Evolutionary conservation across 208 protist genomes (phyloP), one percentile per base, ranked within the genome.

Genomic region (Crithidia expoeki): DNA sequence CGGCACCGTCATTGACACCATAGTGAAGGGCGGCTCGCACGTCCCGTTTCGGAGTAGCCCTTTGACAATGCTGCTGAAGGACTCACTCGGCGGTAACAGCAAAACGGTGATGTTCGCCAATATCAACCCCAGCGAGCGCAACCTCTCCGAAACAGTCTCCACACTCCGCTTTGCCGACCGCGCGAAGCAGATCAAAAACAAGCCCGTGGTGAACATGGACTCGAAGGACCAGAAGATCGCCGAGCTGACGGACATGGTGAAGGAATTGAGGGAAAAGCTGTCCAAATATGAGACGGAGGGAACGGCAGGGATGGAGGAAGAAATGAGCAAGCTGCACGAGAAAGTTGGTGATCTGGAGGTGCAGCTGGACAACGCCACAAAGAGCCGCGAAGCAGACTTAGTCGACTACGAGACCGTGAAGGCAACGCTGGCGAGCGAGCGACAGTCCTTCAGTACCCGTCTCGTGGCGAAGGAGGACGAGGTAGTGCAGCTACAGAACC

Each of bases 161-260:
- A 96, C 92, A 14, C 81, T 96, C 27, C 89, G 89, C 60, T 96
- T 96, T 53, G 92, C 89, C 21, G 86, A 95, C 61, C 85, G 94
- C 30, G 94, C 94, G 34, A 96, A 95, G 80, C 89, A 96, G 69
- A 96, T 97, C 73, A 95, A 95, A 83, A 97, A 97, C 80, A 97
- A 96, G 76, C 85, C 90, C 5, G 83, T 92, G 23, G 78, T 96
- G 57, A 92, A 95, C 62, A 92, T 94, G 88, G 90, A 95, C 75
- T 79, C 87, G 38, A 96, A 96, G 73, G 90, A 96, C 64, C 88
- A 93, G 68, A 94, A 88, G 78, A 96, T 95, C 42, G 80, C 83
- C 4, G 88, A 95, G 60, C 79, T 95, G 27, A 80, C 81, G 17
- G 78, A 91, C 47, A 64, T 89, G 32, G 82, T 96, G 49, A 74